These are phyloP conservation scores for Fonsecaea pedrosoi DNA, from an alignment of 2,329 filamentous ascomycete genomes.

Conservation along the genomic window DNA sequence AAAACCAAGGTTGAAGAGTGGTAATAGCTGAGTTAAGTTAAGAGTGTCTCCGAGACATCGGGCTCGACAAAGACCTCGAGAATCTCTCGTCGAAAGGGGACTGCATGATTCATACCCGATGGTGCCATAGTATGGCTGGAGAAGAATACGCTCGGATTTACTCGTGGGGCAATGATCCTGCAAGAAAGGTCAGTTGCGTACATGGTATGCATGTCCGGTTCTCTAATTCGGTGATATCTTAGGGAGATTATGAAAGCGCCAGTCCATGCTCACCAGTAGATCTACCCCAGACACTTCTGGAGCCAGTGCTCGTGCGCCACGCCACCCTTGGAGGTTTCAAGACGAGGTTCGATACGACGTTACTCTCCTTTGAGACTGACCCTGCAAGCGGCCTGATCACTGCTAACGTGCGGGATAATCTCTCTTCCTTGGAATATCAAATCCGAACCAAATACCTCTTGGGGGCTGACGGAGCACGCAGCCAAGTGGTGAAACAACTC, in stretches of 20 bases:
- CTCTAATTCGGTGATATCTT: not conserved
- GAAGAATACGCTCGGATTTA: conserved; percentile 53
- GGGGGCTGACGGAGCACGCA: conserved; percentile 42
- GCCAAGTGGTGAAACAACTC: conserved; percentile 54
- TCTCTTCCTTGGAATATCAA: conserved; percentile 44
- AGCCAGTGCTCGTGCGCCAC: conserved; percentile 51
- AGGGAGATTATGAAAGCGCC: conserved; percentile 50
- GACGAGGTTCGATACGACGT: conserved; percentile 49
- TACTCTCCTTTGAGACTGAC: conserved; percentile 44
- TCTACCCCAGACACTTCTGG: conserved; percentile 53
- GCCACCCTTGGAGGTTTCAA: conserved; percentile 49
- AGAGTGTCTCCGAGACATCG: conserved; percentile 55
- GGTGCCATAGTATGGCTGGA: conserved; percentile 54
- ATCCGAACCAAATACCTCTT: conserved; percentile 56
- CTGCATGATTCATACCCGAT: conserved; percentile 51
- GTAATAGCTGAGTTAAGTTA: not conserved
- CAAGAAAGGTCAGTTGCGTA: conserved; percentile 17
- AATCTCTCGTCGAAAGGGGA: conserved; percentile 42
- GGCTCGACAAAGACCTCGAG: conserved; percentile 47
- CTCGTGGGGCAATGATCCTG: conserved; percentile 53
- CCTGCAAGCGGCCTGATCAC: conserved; percentile 46
- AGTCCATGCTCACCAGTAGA: conserved; percentile 53
- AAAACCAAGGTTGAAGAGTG: not conserved
- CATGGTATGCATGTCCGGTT: not conserved
- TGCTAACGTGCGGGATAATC: conserved; percentile 46